These are phyloP conservation scores for Arachis monticola DNA, from an alignment of 331 rosid species.

Conservation along the genomic window DNA sequence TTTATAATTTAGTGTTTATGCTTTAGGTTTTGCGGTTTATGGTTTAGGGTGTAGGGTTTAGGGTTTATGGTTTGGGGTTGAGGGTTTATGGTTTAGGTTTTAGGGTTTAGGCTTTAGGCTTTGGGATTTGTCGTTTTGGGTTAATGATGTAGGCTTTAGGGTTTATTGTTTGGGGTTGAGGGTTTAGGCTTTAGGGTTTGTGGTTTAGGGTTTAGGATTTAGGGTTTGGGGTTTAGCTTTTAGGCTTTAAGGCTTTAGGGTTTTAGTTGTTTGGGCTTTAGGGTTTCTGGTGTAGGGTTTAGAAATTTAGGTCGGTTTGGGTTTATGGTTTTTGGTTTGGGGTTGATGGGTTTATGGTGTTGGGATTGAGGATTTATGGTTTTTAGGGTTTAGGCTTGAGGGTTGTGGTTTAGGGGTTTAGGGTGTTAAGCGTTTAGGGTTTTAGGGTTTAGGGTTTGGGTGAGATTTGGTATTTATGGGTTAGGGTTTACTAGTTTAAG, in stretches of 20 bases:
- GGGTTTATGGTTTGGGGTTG: conserved; percentile 13
- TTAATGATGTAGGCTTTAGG: too few species aligned
- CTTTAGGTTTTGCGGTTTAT: not conserved
- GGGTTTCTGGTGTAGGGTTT: not conserved
- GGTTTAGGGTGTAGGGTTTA: conserved; percentile 9
- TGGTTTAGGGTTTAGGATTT: not conserved
- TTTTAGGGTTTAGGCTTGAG: too few species aligned
- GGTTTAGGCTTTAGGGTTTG: not conserved
- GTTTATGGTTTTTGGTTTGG: not conserved
- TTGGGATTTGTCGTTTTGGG: not conserved
- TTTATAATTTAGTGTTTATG: not conserved
- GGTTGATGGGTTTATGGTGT: too few species aligned
- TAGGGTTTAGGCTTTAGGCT: not conserved
- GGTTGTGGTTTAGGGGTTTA: not conserved
- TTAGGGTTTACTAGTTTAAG: too few species aligned
- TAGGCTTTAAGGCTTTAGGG: not conserved
- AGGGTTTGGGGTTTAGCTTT: not conserved
- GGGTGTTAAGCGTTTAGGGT: too few species aligned
- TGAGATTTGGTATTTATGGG: not conserved
- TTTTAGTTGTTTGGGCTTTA: not conserved
- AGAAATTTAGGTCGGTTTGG: not conserved
- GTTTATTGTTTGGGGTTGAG: too few species aligned
- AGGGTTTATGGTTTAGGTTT: not conserved
- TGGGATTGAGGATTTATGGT: too few species aligned
- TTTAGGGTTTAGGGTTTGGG: too few species aligned